Evolutionary conservation across 495 filamentous ascomycete species (phyloP), one percentile per base, ranked within the genome.

Genomic region (Xylaria longipes): DNA sequence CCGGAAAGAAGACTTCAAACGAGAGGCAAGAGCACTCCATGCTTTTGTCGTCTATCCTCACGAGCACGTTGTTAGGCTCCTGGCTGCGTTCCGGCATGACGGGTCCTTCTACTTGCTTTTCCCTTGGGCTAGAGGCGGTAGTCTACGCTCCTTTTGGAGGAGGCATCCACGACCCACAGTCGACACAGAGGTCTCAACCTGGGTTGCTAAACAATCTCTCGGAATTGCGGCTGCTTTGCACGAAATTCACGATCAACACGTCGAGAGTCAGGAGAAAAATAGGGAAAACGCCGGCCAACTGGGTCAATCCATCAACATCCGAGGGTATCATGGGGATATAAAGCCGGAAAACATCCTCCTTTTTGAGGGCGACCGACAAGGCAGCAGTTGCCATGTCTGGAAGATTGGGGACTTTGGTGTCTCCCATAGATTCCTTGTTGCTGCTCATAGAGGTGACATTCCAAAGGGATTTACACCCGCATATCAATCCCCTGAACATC

Each of bases 391-490:
- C 33, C 57, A 37, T 37, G 33, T 60, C 33, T 60, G 57, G 57
- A 60, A 60, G 31, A 60, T 60, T 37, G 57, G 57, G 3, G 57
- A 60, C 33, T 60, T 60, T 60, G 57, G 57, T n/a, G 57, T 60
- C 20, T 60, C 57, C 33, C 12, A 22, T 5, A 60, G 17, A 31
- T 60, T 60, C 57, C 31, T 37, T 60, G 57, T 60, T 15, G 57
- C 57, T 35, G 2, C 57, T 37, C 57, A 12, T 37, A 33, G 57
- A 37, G 57, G 57, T 60, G 31, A 37, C 3, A n/a, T 60, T 60
- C 57, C 57, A n/a, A 60, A 60, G 3, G 57, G 57, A 12, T 60
- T 60, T n/a, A 60, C 57, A 7, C 57, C 57, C 2, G 14, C 57
- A 11, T 60, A 60, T 22, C 57, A 60, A 37, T 33, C 57, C 11